A percentile compares a stretch with the other conserved stretches of the same genome.
Evolutionary conservation across 2,329 filamentous ascomycete species (phyloP).

Genomic region (Colletotrichum eleusines): DNA sequence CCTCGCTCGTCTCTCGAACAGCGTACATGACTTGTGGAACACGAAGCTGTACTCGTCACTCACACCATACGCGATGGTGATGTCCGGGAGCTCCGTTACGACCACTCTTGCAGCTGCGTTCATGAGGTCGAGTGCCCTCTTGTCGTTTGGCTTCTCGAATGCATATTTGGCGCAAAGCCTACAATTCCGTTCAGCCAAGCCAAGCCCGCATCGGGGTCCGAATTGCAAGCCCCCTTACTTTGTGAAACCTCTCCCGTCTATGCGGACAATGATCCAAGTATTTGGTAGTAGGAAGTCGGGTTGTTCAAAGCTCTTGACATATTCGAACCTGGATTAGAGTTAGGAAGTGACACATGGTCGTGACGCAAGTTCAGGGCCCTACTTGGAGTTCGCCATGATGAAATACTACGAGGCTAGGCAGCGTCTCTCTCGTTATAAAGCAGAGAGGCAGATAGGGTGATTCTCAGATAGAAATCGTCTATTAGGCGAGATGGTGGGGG

Average conservation of each 20-base stretch:
- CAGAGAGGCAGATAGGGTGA: neutral
- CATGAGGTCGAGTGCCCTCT: constrained; percentile 90
- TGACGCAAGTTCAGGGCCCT: constrained; percentile 37
- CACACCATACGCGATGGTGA: constrained; percentile 89
- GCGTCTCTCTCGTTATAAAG: neutral
- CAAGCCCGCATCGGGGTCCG: neutral
- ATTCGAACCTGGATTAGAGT: constrained; percentile 79
- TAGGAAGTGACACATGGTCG: neutral
- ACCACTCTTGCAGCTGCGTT: constrained; percentile 91
- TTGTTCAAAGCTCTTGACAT: constrained; percentile 91
- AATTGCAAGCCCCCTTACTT: constrained; percentile 68
- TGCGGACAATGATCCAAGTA: constrained; percentile 94
- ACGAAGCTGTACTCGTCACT: constrained; percentile 97
- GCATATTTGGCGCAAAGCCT: constrained; percentile 86
- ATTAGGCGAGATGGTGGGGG: constrained; percentile 40
- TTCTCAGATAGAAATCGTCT: constrained; percentile 8
- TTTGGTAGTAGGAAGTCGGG: constrained; percentile 84
- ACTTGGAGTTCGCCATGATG: constrained; percentile 70
- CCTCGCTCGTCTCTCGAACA: constrained; percentile 90
- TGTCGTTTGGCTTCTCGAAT: constrained; percentile 94
- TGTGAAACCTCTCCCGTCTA: constrained; percentile 95
- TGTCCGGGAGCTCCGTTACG: constrained; percentile 84
- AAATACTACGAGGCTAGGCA: neutral
- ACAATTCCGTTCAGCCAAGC: neutral
- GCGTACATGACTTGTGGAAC: constrained; percentile 81